These are phyloP conservation scores for Rhynchosporium graminicola DNA, from an alignment of 2,329 filamentous ascomycete genomes.

Conservation along the genomic window DNA sequence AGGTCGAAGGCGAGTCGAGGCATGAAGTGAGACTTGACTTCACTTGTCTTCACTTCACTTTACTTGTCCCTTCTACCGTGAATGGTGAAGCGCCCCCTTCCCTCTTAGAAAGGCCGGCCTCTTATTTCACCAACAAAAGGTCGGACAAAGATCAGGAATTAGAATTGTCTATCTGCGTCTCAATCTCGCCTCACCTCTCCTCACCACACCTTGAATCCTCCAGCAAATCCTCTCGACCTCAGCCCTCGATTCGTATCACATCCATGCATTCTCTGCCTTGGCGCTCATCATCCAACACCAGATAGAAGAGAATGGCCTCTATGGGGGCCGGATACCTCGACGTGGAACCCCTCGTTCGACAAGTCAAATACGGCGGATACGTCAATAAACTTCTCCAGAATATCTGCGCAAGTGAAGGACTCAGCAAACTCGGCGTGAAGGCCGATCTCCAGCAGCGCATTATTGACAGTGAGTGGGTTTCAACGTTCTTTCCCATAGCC, in stretches of 20 bases:
- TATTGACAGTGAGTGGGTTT: slow-evolving; percentile 65
- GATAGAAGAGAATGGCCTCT: slow-evolving; percentile 38
- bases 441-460: slow-evolving; percentile 77
- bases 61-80: background rate
- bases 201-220: background rate
- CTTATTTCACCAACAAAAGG: background rate
- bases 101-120: background rate
- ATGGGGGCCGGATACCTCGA: slow-evolving; percentile 39
- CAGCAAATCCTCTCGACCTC: background rate
- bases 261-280: slow-evolving; percentile 22
- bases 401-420: slow-evolving; percentile 71
- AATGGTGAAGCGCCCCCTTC: background rate
- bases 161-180: background rate
- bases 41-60: background rate
- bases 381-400: slow-evolving; percentile 36
- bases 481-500: slow-evolving; percentile 22
- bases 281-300: slow-evolving; percentile 7
- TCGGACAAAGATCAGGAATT: slow-evolving; percentile 15
- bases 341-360: slow-evolving; percentile 35
- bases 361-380: slow-evolving; percentile 33
- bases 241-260: background rate
- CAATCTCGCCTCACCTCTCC: background rate
- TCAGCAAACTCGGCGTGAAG: slow-evolving; percentile 84
- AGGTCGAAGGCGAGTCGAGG: background rate
- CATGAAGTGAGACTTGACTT: background rate